Evolutionary conservation across 78 protist species (phyloP), one percentile per base, ranked within the genome.

Genomic region (Pigoraptor vietnamica): DNA sequence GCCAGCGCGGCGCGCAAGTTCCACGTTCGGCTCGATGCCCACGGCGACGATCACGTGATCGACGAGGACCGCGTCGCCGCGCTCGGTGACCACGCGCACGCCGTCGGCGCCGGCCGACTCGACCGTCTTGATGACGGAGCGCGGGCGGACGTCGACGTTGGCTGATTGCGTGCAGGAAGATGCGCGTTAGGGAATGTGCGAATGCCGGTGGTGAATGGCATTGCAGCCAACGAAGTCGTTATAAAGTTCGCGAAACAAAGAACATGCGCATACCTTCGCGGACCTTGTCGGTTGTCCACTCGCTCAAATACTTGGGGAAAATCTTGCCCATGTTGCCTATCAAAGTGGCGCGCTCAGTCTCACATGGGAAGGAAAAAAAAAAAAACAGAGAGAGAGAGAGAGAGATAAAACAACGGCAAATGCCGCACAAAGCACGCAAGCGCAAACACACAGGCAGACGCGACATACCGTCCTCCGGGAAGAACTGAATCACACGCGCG

Each of bases 11-110:
- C 67, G 86, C 33, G 95, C 97, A 25, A 97, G 39, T n/a, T 92
- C 93, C 9, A 87, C 86, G 56, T 95, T 93, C 39, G 98, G 97
- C 39, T 89, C 37, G 36, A 96, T 37, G 40, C 96, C 96, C 0
- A 93, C 93, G 0, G 96, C 94, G 35, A 94, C 94, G 0, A 94
- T 88, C 23, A 90, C 88, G 39, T 83, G 39, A 34, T 83, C 88
- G 38, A 83, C 88, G 23, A 25, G 21, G 84, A 79, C n/a, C 23
- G 21, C 9, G n/a, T 25, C 84, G 39, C 82, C 81, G 56, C 36
- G n/a, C 19, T 88, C 81, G 48, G 34, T 19, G 35, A 88, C 2
- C 55, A 37, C 39, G 81, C 34, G 34, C 90, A 35, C 36, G 29
- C 34, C 81, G 0, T 39, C 29, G 90, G 21, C 81, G 21, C 35